A percentile compares a stretch with the other conserved stretches of the same genome.
phyloP scores from a whole-genome alignment of 257 asterid species.

The Fraxinus quadrangulata region DNA sequence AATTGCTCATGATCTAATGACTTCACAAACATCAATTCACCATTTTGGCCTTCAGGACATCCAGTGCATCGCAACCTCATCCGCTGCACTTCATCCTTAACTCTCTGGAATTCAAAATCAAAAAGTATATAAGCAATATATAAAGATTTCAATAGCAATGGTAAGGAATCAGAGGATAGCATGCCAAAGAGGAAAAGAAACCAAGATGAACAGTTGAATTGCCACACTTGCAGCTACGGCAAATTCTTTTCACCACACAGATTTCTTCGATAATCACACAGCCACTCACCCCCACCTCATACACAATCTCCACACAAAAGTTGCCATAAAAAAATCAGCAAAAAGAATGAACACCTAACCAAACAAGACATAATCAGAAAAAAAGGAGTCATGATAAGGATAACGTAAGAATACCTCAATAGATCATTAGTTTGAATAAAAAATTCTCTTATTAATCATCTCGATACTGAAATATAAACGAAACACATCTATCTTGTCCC shows the following conservation, averaged over 20 bases:
- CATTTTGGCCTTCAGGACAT: constrained; percentile 31
- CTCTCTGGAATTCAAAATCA: constrained; percentile 48
- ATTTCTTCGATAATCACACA: background rate
- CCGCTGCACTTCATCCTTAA: constrained; percentile 61
- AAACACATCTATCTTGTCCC: constrained; percentile 1
- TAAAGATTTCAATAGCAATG: background rate
- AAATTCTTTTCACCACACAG: background rate
- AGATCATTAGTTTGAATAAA: background rate
- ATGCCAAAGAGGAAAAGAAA: constrained; percentile 4
- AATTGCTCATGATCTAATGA: constrained; percentile 64
- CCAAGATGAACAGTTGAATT: background rate
- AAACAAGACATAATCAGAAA: background rate
- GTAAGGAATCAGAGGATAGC: background rate
- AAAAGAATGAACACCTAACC: background rate
- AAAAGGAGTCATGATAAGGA: background rate
- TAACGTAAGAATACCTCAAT: background rate
- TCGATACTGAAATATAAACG: background rate
- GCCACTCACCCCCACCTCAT: background rate
- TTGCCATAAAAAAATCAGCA: background rate
- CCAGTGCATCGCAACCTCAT: constrained; percentile 38
- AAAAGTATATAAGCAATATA: constrained; percentile 11
- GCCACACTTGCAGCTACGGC: background rate
- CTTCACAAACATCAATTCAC: constrained; percentile 43
- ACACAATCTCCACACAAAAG: background rate
- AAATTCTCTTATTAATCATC: background rate